Base-by-base conservation (phyloP, 345 rosid species). In the Limnanthes douglasii region DNA sequence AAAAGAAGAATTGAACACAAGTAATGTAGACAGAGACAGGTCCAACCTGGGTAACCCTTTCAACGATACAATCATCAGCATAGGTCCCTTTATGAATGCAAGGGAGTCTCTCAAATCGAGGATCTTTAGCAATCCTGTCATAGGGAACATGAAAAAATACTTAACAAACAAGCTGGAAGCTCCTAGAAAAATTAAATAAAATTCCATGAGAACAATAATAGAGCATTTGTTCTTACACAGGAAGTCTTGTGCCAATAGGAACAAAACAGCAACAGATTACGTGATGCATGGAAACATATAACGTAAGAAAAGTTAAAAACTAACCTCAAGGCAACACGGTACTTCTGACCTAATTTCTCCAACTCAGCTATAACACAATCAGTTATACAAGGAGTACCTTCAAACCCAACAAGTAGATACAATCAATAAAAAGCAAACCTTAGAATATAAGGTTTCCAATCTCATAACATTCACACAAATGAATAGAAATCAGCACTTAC, bases 301-400 rank as follows among this genome's bases (percentile, higher is more conserved):
- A n/a, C n/a, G n/a, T n/a, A n/a, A n/a, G n/a, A n/a, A n/a, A n/a
- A n/a, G n/a, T n/a, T n/a, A n/a, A n/a, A n/a, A n/a, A n/a, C n/a
- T 20, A 39, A 80, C 96, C 94, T 80, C 21, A 90, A 46, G 51
- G 99, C 96, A 3, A 90, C 96, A 18, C 96, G 99, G 41, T 90
- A 84, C 57, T 90, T 90, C 54, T 65, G 70, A 43, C 96, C 98
- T 37, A 90, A 50, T 68, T 85, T 90, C 78, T 90, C 99, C 15
- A 90, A 76, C 69, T 90, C 99, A 9, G 99, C 96, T 93, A 90
- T 90, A 34, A 90, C 99, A 26, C 99, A 90, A 51, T 90, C 98
- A 3, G 96, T 90, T 58, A 90, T 78, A 60, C 88, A 80, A 41
- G 98, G 98, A 22, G 75, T 80, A 44, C 98, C 98, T 90, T 57